Evolutionary conservation across 768 basidiomycete species (phyloP), one percentile per base, ranked within the genome.

Genomic region (Boletus sp.): DNA sequence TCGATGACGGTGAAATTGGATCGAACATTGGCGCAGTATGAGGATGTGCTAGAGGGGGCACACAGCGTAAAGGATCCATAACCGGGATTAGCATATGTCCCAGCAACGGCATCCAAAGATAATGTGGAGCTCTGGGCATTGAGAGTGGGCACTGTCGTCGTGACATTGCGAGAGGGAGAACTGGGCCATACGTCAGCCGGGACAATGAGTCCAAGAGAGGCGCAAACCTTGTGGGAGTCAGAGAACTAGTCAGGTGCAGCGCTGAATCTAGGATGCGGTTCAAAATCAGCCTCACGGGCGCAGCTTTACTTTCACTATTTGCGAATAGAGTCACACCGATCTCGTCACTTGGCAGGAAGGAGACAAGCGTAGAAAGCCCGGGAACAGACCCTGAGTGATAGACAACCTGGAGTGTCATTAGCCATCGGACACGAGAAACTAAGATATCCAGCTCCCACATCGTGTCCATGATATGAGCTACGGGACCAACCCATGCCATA

Each of bases 401-500:
- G 7, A 79, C 53, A 5, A 75, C 33, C 80, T 78, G 20, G 2
- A 18, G n/a, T 7, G 24, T 29, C 2, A 28, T 54, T 9, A 44
- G 48, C 14, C 12, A 50, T 56, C 17, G 28, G 42, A n/a, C 5
- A 30, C 17, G 14, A 28, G 9, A 20, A 12, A 54, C 3, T 10
- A 4, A 45, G 20, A 33, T 17, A 30, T 37, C 14, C 24, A 47
- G 28, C 24, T 47, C 67, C 42, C 57, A 79, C 78, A 29, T 79
- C 74, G 51, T 78, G 75, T 0, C 75, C 79, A 2, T 64, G 67
- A 51, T 76, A 77, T 1, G 78, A 73, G 7, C 17, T 47, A 7
- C 75, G 68, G 40, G n/a, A 35, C 78, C 79, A 80, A 5, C 80
- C 80, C 63, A 77, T 60, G 3, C 76, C 77, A 58, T 80, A 81